These are phyloP conservation scores for Fusarium cyanostomum DNA, from an alignment of 2,329 filamentous ascomycete species.

Conservation along the genomic window DNA sequence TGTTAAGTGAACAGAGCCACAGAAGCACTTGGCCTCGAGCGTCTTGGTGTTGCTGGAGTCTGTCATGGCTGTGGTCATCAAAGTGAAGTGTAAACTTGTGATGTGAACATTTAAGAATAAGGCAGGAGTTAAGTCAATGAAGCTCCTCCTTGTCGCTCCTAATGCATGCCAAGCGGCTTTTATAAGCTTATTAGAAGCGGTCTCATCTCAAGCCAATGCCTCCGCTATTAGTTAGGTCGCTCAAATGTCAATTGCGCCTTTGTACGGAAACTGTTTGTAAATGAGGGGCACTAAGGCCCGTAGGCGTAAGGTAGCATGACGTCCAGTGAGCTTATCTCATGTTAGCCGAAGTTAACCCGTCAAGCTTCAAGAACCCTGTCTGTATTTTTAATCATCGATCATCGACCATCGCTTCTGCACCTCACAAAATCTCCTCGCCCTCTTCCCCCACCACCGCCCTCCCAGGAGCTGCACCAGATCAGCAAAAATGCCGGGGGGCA, in stretches of 20 bases:
- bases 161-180: not conserved
- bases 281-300: not conserved
- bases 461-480: conserved; percentile 15
- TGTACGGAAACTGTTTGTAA: not conserved
- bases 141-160: not conserved
- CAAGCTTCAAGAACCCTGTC: conserved; percentile 9
- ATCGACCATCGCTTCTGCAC: conserved; percentile 26
- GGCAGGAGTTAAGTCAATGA: not conserved
- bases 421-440: conserved; percentile 20
- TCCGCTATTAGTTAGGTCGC: not conserved
- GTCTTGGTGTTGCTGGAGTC: conserved; percentile 42
- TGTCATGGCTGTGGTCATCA: conserved; percentile 25
- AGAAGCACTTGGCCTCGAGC: conserved; percentile 57
- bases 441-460: conserved; percentile 9
- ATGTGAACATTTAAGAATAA: not conserved
- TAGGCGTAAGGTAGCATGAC: not conserved
- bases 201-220: conserved; percentile 2
- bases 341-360: conserved; percentile 44
- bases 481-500: conserved; percentile 52
- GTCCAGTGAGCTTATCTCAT: not conserved
- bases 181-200: not conserved
- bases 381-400: conserved; percentile 23
- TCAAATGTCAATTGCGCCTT: conserved; percentile 12
- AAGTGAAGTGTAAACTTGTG: not conserved
- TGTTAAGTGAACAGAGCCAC: conserved; percentile 54